Evolutionary conservation across 2,329 filamentous ascomycete genomes (phyloP), one percentile per base, ranked within the genome.

Genomic region (Tetracladium maxilliforme): DNA sequence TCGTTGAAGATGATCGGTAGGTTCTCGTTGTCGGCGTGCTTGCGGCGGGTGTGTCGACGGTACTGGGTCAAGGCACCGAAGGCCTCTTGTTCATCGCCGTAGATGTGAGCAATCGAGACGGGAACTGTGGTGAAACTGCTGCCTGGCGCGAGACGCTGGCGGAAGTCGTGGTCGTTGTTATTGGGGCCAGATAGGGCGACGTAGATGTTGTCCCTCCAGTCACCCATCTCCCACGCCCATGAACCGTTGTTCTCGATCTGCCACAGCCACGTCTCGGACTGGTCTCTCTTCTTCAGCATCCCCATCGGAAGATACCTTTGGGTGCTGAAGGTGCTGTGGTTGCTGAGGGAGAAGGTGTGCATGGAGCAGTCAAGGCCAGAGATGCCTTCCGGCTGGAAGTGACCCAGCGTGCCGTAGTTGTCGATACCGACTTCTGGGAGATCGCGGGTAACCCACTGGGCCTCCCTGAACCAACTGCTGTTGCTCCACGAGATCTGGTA

Each of bases 1-100:
- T 52, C 46, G 30, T 52, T 52, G 36, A 51, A 51, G 13, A 52
- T 44, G 17, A 51, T 37, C 1, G 44, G 40, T 1, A 50, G 24
- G 2, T 18, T 22, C 8, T 38, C 27, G 24, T 47, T 41, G 27
- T 51, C 48, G 1, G 14, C 15, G 23, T 51, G 46, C 2, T 29
- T 28, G 4, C 44, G 33, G 5, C 44, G 33, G 7, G 48, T 46
- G 4, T 18, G 29, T 3, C 47, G 40, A 7, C 47, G 31, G 30
- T 51, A 49, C 7, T 32, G 19, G 0, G 40, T 50, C 12, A 51
- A 14, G 2, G 39, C 33, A 1, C 21, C 34, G 23, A 47, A 47
- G 2, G 43, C 44, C 3, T 16, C 23, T 16, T 45, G 34, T 3
- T 23, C 27, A 19, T 33, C 29, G 11, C 28, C 44, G 10, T 30